phyloP scores from a whole-genome alignment of 441 rosid genomes.

The Euphorbia corollata region DNA sequence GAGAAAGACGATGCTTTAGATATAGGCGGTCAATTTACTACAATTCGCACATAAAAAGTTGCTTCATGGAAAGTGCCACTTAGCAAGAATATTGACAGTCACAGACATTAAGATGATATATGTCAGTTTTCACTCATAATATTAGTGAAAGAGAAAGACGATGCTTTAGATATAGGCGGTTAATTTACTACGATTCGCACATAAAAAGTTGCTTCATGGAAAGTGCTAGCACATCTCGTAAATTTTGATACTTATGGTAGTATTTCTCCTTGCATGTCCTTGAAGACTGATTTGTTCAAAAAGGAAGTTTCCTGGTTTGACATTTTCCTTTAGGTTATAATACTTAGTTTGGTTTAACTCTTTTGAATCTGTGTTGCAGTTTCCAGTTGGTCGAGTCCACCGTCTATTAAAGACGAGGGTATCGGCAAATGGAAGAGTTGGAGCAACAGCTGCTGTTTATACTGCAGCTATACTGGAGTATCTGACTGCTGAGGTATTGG shows the following conservation, averaged over 20 bases:
- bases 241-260: not conserved
- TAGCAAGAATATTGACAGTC: not conserved
- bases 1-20: not conserved
- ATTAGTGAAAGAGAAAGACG: not conserved
- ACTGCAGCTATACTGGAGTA: conserved; percentile 79
- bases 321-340: not conserved
- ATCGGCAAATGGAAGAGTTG: conserved; percentile 79
- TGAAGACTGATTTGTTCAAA: not conserved
- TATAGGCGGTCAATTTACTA: not conserved
- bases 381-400: conserved; percentile 90
- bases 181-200: not conserved
- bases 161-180: not conserved
- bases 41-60: not conserved
- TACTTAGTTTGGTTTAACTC: not conserved
- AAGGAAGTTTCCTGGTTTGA: too few relatives aligned
- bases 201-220: not conserved
- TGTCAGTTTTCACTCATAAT: too few relatives aligned
- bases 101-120: not conserved
- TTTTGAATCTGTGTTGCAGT: conserved; percentile 32
- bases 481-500: conserved; percentile 85
- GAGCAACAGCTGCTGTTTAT: conserved; percentile 91
- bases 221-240: not conserved
- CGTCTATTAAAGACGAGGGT: conserved; percentile 70
- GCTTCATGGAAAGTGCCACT: not conserved
- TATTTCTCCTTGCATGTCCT: not conserved